Percentiles rank a stretch among this genome's conserved stretches.
These are phyloP conservation scores for Phytophthora nicotianae DNA, from an alignment of 352 stramenopile species.

Conservation along the genomic window DNA sequence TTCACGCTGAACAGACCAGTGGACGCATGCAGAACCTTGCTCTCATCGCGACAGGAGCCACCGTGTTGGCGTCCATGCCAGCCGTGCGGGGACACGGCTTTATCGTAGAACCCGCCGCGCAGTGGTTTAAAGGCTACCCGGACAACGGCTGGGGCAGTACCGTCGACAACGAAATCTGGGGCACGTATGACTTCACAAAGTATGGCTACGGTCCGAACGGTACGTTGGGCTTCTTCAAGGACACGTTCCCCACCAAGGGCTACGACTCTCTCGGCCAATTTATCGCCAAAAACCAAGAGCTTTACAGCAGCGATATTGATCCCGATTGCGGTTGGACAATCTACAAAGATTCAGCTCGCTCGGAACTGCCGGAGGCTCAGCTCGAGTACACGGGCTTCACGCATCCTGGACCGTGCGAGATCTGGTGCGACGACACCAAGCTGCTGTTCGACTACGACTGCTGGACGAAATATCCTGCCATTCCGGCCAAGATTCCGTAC, in stretches of 20 bases:
- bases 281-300: constrained; percentile 51
- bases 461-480: constrained; percentile 38
- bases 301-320: constrained; percentile 40
- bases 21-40: constrained; percentile 32
- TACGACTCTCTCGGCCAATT: constrained; percentile 47
- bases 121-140: constrained; percentile 46
- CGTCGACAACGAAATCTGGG: constrained; percentile 48
- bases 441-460: constrained; percentile 58
- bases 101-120: constrained; percentile 49
- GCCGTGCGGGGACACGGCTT: constrained; percentile 37
- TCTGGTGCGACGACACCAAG: constrained; percentile 65
- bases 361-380: constrained; percentile 38
- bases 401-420: constrained; percentile 61
- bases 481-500: constrained; percentile 44
- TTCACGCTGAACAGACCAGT: constrained; percentile 8
- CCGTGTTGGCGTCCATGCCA: constrained; percentile 19
- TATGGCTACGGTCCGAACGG: constrained; percentile 51
- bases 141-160: constrained; percentile 56
- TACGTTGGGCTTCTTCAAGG: constrained; percentile 44
- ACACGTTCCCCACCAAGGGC: constrained; percentile 37
- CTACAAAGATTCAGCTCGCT: constrained; percentile 43
- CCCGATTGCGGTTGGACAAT: constrained; percentile 46
- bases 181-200: constrained; percentile 36
- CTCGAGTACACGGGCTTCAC: constrained; percentile 61
- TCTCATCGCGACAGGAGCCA: constrained; percentile 27